These are phyloP conservation scores for Populus pruinosa DNA, from an alignment of 345 rosid species.

Conservation along the genomic window DNA sequence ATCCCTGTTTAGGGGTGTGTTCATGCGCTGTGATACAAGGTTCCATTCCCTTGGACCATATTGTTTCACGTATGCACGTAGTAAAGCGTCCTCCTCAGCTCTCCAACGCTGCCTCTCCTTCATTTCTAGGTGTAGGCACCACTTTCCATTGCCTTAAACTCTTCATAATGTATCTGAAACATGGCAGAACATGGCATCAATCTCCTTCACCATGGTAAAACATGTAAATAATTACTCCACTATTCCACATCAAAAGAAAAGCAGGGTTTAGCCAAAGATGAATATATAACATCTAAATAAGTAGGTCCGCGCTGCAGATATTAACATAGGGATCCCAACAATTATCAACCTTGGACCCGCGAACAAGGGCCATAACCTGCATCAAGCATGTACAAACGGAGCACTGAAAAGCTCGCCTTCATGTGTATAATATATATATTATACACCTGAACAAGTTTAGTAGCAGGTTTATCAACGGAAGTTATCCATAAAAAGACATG, in stretches of 20 bases:
- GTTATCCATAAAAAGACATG: background rate
- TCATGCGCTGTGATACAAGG: slow-evolving; percentile 94
- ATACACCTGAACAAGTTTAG: too few species aligned
- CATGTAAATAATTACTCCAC: background rate
- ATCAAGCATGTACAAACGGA: background rate
- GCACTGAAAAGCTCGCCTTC: background rate
- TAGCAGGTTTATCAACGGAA: background rate
- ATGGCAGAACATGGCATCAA: background rate
- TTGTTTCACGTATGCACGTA: slow-evolving; percentile 87
- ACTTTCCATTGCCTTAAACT: slow-evolving; percentile 55
- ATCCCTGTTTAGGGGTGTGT: slow-evolving; percentile 73
- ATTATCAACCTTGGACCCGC: background rate
- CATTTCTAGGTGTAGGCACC: slow-evolving; percentile 70
- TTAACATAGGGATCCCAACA: background rate
- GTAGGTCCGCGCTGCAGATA: background rate
- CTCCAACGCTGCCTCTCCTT: slow-evolving; percentile 99
- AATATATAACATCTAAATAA: background rate
- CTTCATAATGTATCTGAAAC: slow-evolving; percentile 52
- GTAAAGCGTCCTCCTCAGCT: slow-evolving; percentile 89
- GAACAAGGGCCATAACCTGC: background rate
- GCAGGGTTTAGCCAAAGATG: background rate
- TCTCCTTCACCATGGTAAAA: background rate
- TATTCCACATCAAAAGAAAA: background rate
- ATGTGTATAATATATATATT: background rate
- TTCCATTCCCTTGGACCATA: slow-evolving; percentile 97